Conservation (phyloP, 1,284 basidiomycete species). For the Apiotrichum akiyoshidainum region DNA sequence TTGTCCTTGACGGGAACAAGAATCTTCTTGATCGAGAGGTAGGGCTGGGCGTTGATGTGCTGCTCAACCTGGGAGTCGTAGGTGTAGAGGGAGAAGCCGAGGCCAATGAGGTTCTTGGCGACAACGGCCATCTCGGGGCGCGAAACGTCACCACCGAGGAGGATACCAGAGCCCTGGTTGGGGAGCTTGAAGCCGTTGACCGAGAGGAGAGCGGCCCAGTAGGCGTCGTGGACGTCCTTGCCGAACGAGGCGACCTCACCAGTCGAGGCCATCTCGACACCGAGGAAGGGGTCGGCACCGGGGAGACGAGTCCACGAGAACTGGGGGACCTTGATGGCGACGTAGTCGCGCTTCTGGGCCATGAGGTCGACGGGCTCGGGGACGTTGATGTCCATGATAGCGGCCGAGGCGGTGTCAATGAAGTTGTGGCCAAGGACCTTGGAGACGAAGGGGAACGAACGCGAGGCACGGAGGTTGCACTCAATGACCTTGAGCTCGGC, state of each 20-base stretch:
- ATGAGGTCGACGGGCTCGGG: constrained; percentile 93
- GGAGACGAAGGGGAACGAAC: constrained; percentile 98
- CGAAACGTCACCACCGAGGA: constrained; percentile 76
- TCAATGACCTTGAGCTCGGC: constrained; percentile 92
- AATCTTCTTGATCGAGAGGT: constrained; percentile 74
- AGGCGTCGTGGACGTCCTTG: constrained; percentile 89
- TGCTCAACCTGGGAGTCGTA: constrained; percentile 81
- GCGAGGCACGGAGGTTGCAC: constrained; percentile 95
- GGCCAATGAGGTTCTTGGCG: constrained; percentile 90
- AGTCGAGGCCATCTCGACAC: constrained; percentile 98
- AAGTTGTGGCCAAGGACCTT: constrained; percentile 98
- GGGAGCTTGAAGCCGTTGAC: constrained; percentile 68
- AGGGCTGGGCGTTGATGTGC: constrained; percentile 76
- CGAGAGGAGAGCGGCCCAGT: constrained; percentile 90
- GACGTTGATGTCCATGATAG: constrained; percentile 79
- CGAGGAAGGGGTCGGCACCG: constrained; percentile 89
- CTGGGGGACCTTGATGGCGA: constrained; percentile 95
- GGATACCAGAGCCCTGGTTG: constrained; percentile 55
- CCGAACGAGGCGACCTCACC: constrained; percentile 99
- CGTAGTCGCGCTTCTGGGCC: constrained; percentile 85
- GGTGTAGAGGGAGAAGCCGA: constrained; percentile 86
- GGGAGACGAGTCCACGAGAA: constrained; percentile 95
- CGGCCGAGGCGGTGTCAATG: constrained; percentile 88
- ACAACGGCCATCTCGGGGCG: constrained; percentile 69
- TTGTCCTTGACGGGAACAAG: constrained; percentile 98